Conservation (phyloP, 305 asterid genomes). For the Striga hermonthica region DNA sequence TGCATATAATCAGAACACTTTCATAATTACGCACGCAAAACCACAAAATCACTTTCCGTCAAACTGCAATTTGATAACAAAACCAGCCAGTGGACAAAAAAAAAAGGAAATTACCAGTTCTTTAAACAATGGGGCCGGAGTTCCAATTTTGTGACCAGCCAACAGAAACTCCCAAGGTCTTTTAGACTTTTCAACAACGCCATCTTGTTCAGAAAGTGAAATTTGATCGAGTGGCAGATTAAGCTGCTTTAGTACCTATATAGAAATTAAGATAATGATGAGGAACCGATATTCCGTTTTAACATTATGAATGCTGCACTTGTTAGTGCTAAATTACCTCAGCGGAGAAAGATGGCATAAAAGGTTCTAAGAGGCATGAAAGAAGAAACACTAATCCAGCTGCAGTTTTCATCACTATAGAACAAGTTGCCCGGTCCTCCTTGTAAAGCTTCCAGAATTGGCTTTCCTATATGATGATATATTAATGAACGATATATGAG, state of each 20-base stretch:
- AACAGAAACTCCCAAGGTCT: constrained; percentile 83
- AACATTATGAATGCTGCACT: not conserved
- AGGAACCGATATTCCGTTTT: constrained; percentile 10
- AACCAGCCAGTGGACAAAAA: constrained; percentile 18
- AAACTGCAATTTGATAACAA: constrained; percentile 16
- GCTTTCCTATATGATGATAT: constrained; percentile 51
- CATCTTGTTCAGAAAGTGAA: constrained; percentile 69
- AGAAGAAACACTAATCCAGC: constrained; percentile 84
- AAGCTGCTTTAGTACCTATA: constrained; percentile 90
- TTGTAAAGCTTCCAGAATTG: constrained; percentile 97
- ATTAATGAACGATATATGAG: not conserved
- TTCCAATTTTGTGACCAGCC: constrained; percentile 85
- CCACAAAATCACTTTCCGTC: constrained; percentile 15
- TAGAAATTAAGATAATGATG: constrained; percentile 14
- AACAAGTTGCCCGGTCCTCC: constrained; percentile 68
- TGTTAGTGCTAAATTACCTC: constrained; percentile 49
- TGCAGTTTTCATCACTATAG: constrained; percentile 80
- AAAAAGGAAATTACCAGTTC: constrained; percentile 59
- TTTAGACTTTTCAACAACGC: constrained; percentile 64
- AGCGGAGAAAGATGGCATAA: constrained; percentile 81
- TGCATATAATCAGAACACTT: constrained; percentile 38
- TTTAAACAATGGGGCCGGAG: constrained; percentile 71
- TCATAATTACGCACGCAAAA: constrained; percentile 29
- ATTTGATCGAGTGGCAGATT: constrained; percentile 63
- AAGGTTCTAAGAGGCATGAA: constrained; percentile 88